phyloP scores from a whole-genome alignment of 768 basidiomycete genomes.

The Psilocybe cubensis region DNA sequence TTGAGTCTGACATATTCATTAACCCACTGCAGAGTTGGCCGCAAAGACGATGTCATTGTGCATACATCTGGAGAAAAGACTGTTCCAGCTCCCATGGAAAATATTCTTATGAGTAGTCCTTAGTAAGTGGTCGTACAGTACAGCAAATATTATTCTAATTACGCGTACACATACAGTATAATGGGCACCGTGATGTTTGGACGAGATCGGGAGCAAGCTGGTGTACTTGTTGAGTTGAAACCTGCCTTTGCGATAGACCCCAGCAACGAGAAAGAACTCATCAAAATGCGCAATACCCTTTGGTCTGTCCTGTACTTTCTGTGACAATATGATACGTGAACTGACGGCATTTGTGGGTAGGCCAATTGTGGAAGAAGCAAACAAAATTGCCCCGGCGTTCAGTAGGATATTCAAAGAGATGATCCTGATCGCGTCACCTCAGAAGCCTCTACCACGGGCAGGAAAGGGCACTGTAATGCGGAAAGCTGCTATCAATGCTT shows the following conservation, averaged over 20 bases:
- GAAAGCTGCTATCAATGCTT: conserved; percentile 43
- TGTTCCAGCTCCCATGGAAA: conserved; percentile 36
- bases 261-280: conserved; percentile 21
- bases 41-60: conserved; percentile 40
- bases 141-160: too few relatives aligned
- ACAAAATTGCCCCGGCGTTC: conserved; percentile 41
- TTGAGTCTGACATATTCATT: not conserved
- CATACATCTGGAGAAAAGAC: conserved; percentile 39
- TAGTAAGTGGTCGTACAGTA: conserved; percentile 17
- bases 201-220: conserved; percentile 32
- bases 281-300: conserved; percentile 34
- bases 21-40: conserved; percentile 36
- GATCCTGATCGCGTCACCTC: conserved; percentile 42
- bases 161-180: conserved; percentile 8
- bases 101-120: conserved; percentile 23
- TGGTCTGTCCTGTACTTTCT: conserved; percentile 29
- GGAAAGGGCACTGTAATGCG: conserved; percentile 52
- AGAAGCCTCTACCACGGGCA: conserved; percentile 45
- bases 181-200: conserved; percentile 46
- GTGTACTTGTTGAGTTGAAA: conserved; percentile 34
- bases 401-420: conserved; percentile 55
- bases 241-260: conserved; percentile 25
- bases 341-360: conserved; percentile 27
- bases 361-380: conserved; percentile 46
- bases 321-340: not conserved